Base-by-base conservation (phyloP, 805 yeast species). In the Starmerella bombi region DNA sequence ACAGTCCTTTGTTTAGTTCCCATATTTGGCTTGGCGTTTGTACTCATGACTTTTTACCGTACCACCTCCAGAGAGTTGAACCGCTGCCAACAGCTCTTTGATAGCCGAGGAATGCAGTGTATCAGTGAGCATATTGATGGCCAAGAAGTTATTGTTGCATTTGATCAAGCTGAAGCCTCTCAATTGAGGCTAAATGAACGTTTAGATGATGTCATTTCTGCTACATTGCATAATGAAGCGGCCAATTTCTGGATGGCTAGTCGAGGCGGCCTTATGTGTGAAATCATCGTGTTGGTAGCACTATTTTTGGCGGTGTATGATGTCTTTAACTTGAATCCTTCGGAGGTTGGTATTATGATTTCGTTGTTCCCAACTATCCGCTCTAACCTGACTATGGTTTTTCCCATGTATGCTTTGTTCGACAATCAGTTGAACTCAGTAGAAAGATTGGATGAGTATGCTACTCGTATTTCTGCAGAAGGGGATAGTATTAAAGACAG, bases 391-490 rank as follows among this genome's bases (percentile, higher is more conserved):
- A 66, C 77, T 4, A 58, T 70, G 59, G 67, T 75, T 49, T 66
- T 80, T 45, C 67, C 79, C 54, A 66, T 80, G 15, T 60, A 70
- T 54, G 80, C 86, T 1, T 72, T 72, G 51, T 70, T 76, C 28
- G 88, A 80, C 52, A 80, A 78, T 56, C 76, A 76, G 52, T 67
- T 80, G 76, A 78, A 77, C 48, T 72, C 84, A 0, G 81, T 72
- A 18, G 88, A 80, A 57, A 67, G 91, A 59, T 56, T 80, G 32
- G 63, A 70, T 38, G 72, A 74, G 51, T 80, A 78, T 59, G 82
- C 81, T 1, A 64, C 56, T 23, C 68, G 66, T 32, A 27, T 41
- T 3, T 23, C 32, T 4, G 59, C 80, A n/a, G 55, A 53, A 10
- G 74, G 74, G 49, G 91, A 80, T 56, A 77, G 59, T 62, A 35